Evolutionary conservation across 805 yeast species (phyloP).

Genomic region (Candida nemodendra): DNA sequence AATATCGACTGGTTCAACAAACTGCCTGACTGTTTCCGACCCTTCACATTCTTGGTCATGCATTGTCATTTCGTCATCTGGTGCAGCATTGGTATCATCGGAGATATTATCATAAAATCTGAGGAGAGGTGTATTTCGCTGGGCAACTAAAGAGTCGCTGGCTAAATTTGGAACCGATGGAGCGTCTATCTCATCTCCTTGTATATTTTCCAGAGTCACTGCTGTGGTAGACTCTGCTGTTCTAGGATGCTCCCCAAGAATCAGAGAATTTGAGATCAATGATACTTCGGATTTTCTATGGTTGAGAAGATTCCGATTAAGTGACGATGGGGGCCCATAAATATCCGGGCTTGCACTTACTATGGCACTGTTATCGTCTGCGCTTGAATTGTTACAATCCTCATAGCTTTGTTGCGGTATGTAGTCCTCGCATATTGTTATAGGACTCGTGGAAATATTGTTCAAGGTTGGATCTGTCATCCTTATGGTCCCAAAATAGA

Average conservation of each 20-base stretch:
- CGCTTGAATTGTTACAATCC: constrained; percentile 5
- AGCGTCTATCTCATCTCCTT: constrained; percentile 8
- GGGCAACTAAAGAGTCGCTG: neutral
- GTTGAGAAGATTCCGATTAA: constrained; percentile 5
- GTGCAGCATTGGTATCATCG: constrained; percentile 7
- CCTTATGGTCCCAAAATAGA: too few species aligned
- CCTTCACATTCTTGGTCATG: constrained; percentile 9
- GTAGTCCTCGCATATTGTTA: constrained; percentile 27
- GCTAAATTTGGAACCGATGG: neutral
- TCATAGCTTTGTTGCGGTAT: constrained; percentile 14
- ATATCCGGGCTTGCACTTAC: neutral
- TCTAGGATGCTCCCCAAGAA: constrained; percentile 18
- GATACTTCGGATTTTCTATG: constrained; percentile 23
- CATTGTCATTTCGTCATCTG: constrained; percentile 1
- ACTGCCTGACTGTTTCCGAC: constrained; percentile 1
- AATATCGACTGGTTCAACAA: constrained; percentile 5
- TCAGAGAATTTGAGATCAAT: constrained; percentile 18
- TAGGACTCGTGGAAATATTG: constrained; percentile 15
- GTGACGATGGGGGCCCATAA: neutral
- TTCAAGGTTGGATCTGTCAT: constrained; percentile 6
- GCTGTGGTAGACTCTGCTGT: constrained; percentile 35
- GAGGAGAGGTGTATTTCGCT: constrained; percentile 2
- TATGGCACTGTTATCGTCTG: constrained; percentile 1
- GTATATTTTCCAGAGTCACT: constrained; percentile 23
- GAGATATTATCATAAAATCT: constrained; percentile 4